Evolutionary conservation across 768 basidiomycete genomes (phyloP).

Genomic region (Lanmaoa rubissima): DNA sequence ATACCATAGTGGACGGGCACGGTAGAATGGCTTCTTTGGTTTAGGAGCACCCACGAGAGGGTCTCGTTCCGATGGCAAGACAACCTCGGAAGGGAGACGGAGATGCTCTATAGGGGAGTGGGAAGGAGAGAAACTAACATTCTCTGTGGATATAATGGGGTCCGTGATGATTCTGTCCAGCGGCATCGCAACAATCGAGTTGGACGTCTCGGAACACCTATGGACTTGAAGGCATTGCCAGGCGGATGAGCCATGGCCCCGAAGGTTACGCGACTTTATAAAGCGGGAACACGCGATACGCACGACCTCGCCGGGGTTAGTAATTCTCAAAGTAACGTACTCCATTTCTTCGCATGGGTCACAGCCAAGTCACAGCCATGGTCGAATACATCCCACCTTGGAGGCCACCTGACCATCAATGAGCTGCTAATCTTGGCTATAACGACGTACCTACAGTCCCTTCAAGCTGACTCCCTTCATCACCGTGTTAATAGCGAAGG

Average conservation of each 20-base stretch:
- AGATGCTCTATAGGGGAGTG: conserved; percentile 22
- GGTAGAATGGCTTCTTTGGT: conserved; percentile 47
- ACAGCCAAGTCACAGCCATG: conserved; percentile 12
- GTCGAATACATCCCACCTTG: background rate
- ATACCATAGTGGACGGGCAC: conserved; percentile 49
- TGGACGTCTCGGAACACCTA: background rate
- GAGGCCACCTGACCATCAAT: background rate
- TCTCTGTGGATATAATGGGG: conserved; percentile 36
- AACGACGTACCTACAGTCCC: background rate
- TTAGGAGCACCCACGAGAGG: conserved; percentile 30
- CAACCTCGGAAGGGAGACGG: conserved; percentile 4
- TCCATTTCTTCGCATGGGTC: conserved; percentile 9
- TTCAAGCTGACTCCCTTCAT: no score
- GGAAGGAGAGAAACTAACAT: conserved; percentile 27
- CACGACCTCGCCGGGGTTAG: conserved; percentile 14
- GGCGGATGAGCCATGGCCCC: background rate
- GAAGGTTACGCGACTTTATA: conserved; percentile 21
- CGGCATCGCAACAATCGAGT: conserved; percentile 15
- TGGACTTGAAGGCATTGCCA: conserved; percentile 7
- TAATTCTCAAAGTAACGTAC: conserved; percentile 21
- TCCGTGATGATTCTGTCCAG: conserved; percentile 34
- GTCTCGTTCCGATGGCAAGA: conserved; percentile 31
- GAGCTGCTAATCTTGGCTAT: background rate
- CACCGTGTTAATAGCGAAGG: background rate
- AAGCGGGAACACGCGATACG: conserved; percentile 18